A percentile compares a stretch with the other conserved stretches of the same genome.
These are phyloP conservation scores for Euryodendron excelsum DNA, from an alignment of 148 eudicot genomes.

Conservation along the genomic window DNA sequence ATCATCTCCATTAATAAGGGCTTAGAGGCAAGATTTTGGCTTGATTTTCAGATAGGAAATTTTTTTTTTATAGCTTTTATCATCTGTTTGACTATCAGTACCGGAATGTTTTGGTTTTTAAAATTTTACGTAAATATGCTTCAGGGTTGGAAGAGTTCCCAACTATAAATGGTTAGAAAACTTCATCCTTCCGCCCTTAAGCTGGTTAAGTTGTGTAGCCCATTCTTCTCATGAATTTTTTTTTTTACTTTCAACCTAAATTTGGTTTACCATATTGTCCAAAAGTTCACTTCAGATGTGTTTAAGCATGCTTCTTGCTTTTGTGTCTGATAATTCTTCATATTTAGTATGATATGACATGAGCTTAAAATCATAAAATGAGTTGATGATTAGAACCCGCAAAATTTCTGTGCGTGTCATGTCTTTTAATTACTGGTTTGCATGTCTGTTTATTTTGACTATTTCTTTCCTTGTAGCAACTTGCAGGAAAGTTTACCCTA, in stretches of 20 bases:
- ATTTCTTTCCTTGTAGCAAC: conserved; percentile 39
- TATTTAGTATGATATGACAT: no score
- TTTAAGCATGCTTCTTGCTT: background rate
- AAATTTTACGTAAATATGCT: background rate
- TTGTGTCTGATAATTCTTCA: background rate
- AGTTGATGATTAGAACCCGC: background rate
- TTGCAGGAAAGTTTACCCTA: conserved; percentile 65
- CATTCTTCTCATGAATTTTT: background rate
- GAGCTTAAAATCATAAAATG: background rate
- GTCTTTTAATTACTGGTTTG: conserved; percentile 9
- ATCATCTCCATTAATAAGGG: background rate
- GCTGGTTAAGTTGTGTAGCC: background rate
- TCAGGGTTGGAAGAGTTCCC: background rate
- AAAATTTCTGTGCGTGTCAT: background rate
- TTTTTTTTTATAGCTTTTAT: background rate
- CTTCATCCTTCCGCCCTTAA: background rate
- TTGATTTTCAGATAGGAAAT: background rate
- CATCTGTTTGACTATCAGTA: background rate
- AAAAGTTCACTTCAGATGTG: background rate
- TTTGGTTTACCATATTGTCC: background rate
- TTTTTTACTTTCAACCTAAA: background rate
- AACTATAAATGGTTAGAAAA: background rate
- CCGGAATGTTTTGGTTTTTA: background rate
- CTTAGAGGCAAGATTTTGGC: background rate
- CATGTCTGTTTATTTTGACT: background rate